Evolutionary conservation across 2,329 filamentous ascomycete species (phyloP).

Genomic region (Myrmaecium sp.): DNA sequence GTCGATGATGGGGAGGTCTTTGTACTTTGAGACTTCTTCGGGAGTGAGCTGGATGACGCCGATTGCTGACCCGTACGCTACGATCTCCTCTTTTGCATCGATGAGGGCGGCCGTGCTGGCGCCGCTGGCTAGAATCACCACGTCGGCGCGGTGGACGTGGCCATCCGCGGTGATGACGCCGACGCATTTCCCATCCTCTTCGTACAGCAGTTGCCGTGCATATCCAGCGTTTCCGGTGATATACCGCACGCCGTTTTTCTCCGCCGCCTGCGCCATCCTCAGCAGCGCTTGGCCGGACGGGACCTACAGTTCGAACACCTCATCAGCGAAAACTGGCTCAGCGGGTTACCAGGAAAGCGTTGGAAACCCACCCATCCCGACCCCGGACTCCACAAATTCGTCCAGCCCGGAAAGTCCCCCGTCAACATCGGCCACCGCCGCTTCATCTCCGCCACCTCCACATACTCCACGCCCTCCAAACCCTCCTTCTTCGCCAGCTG

Average conservation of each 20-base stretch:
- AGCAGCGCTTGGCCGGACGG: constrained; percentile 5
- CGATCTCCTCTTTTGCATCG: constrained; percentile 9
- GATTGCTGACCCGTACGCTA: constrained; percentile 10
- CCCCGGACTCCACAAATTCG: constrained; percentile 7
- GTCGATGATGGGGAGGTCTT: constrained; percentile 10
- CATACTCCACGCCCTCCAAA: constrained; percentile 1
- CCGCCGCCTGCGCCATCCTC: constrained; percentile 6
- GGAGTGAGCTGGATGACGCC: constrained; percentile 13
- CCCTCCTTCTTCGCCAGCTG: constrained; percentile 1
- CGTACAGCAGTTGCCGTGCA: constrained; percentile 4
- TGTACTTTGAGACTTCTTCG: constrained; percentile 12
- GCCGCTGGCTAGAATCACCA: constrained; percentile 7
- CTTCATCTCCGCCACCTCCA: constrained; percentile 6
- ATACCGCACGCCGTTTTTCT: constrained; percentile 4
- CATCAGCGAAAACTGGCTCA: no score
- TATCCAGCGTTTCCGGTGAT: constrained; percentile 5
- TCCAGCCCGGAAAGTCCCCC: constrained; percentile 7
- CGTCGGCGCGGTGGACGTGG: constrained; percentile 5
- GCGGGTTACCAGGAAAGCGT: no score
- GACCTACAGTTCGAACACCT: no score
- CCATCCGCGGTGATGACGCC: constrained; percentile 6
- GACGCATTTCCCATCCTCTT: constrained; percentile 3
- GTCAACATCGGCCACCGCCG: constrained; percentile 6
- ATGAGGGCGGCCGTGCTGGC: constrained; percentile 6
- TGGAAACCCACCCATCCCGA: constrained; percentile 9